Evolutionary conservation across 192 early-diverging fungal genomes (phyloP), one percentile per base, ranked within the genome.

Genomic region (Rhizophagus prolifer): DNA sequence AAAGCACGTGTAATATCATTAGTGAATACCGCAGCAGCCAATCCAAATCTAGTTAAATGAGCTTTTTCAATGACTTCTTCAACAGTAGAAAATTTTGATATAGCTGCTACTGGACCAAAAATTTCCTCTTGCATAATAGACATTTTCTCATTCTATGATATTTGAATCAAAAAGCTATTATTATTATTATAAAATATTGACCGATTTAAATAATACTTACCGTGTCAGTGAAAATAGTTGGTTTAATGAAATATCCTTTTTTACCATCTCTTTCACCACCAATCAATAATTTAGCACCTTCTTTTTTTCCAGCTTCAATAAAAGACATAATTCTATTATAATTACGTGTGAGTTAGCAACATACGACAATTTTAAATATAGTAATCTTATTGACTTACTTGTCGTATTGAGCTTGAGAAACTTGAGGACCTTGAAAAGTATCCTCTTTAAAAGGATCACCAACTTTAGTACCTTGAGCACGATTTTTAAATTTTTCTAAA

Each of bases 91-190:
- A 96, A 96, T 58, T 93, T 91, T 79, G 86, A 79, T 6, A 96
- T 84, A 62, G 85, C 87, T 9, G 93, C 88, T 8, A 96, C 95
- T 9, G 94, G 94, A n/a, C 93, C 93, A 84, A 96, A 96, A 59
- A 95, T 92, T 82, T 96, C 93, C 68, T 96, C 93, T 71, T 88
- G 81, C 58, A 90, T 84, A 26, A 92, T 82, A 28, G 75, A 80
- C 82, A 88, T 83, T 0, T 79, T 76, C 10, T 90, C 86, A 58
- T 85, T 23, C 74, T 75, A 65, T 21, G 1, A 41, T 38, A 38
- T 38, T 38, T 38, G 36, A 38, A 0, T 4, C 0, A n/a, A 36
- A 70, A 25, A 64, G 0, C 13, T 72, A 36, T 19, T 19, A 63
- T 34, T 34, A 34, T n/a, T n/a, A n/a, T n/a, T n/a, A n/a, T n/a